Evolutionary conservation across 257 asterid species (phyloP).

Genomic region (Rhazya stricta): DNA sequence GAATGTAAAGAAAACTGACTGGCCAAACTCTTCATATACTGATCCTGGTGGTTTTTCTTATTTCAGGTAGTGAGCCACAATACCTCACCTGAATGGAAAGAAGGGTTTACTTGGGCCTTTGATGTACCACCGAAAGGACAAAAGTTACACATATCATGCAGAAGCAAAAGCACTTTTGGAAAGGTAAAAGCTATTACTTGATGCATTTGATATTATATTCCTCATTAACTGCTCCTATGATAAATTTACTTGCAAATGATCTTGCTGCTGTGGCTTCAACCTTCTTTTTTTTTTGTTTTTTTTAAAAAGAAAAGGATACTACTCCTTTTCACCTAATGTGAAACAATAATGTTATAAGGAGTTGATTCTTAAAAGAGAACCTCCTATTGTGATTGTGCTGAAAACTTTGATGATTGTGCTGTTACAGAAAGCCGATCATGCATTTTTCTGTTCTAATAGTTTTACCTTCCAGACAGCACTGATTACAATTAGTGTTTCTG

Average conservation of each 20-base stretch:
- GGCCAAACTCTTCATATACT: neutral
- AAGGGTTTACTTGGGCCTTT: constrained; percentile 84
- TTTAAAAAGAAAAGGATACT: neutral
- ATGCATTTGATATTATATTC: neutral
- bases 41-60: neutral
- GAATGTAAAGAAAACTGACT: neutral
- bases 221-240: neutral
- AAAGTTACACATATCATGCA: constrained; percentile 62
- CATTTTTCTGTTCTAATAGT: neutral
- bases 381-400: neutral
- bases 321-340: neutral
- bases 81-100: constrained; percentile 77
- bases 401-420: neutral
- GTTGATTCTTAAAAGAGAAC: neutral
- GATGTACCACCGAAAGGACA: constrained; percentile 94
- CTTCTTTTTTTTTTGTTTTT: too few species aligned
- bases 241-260: neutral
- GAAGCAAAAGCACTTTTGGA: constrained; percentile 74
- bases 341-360: neutral
- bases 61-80: constrained; percentile 60
- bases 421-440: neutral
- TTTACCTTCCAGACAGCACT: neutral
- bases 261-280: neutral
- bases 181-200: constrained; percentile 48
- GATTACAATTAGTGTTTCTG: neutral